A percentile compares a stretch with the other conserved stretches of the same genome.
These are phyloP conservation scores for Xylariaceae sp. DNA, from an alignment of 2,329 filamentous ascomycete genomes.

Conservation along the genomic window DNA sequence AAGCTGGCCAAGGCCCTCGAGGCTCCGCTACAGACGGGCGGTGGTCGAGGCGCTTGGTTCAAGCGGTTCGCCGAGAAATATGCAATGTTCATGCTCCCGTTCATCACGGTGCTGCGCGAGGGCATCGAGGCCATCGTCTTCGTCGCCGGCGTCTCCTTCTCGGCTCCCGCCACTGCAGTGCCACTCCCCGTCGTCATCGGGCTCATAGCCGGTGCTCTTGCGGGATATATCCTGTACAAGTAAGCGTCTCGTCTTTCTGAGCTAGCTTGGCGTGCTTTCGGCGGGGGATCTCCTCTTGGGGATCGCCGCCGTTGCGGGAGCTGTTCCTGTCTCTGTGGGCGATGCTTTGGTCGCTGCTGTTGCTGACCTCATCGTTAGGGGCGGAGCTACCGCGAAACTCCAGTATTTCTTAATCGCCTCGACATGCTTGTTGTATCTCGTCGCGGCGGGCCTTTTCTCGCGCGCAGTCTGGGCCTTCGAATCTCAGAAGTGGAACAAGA, in stretches of 20 bases:
- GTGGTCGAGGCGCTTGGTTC: conserved; percentile 34
- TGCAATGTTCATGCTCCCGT: conserved; percentile 78
- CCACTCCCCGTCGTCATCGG: conserved; percentile 71
- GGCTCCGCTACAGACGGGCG: conserved; percentile 36
- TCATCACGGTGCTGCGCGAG: conserved; percentile 80
- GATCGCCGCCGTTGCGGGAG: no score
- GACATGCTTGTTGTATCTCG: conserved; percentile 76
- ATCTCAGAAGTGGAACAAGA: conserved; percentile 58
- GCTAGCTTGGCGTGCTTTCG: no score
- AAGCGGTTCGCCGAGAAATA: conserved; percentile 68
- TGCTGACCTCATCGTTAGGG: conserved; percentile 27
- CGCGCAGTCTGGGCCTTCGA: conserved; percentile 70
- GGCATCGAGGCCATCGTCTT: conserved; percentile 83
- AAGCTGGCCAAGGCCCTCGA: conserved; percentile 70
- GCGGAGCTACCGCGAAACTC: conserved; percentile 56
- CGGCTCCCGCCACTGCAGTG: conserved; percentile 65
- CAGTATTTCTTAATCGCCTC: conserved; percentile 76
- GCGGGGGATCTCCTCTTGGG: no score
- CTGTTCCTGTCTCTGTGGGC: no score
- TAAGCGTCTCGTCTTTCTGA: conserved; percentile 37
- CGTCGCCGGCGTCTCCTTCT: conserved; percentile 74
- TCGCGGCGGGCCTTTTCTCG: conserved; percentile 76
- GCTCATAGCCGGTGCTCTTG: conserved; percentile 54
- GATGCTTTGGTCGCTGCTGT: neutral
- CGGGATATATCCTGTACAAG: conserved; percentile 75